Conservation (phyloP, 2,329 filamentous ascomycete genomes). For the Diaporthe ilicicola region DNA sequence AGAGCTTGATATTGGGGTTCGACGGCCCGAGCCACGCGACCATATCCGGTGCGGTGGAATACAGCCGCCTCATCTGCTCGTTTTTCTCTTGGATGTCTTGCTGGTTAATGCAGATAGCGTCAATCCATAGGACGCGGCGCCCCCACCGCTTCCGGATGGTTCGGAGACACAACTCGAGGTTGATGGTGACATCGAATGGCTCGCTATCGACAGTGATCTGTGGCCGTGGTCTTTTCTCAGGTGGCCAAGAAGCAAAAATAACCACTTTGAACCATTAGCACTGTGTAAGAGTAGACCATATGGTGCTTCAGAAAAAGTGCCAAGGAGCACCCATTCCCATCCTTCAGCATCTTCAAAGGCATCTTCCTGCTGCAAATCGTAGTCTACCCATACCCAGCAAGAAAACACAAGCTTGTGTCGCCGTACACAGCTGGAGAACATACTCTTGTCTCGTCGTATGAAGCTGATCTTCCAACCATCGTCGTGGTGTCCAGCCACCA, state of each 20-base stretch:
- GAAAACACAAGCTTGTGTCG: neutral
- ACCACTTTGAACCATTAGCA: neutral
- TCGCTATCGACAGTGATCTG: neutral
- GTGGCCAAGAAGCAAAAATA: neutral
- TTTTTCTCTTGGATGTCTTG: conserved; percentile 4
- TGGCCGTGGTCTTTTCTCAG: too few relatives aligned
- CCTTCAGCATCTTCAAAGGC: neutral
- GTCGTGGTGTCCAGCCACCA: too few relatives aligned
- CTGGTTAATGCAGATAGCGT: too few relatives aligned
- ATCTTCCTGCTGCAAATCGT: neutral
- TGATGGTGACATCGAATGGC: neutral
- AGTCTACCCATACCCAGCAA: neutral
- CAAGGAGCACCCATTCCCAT: neutral
- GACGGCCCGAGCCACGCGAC: conserved; percentile 18
- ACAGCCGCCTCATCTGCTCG: conserved; percentile 15
- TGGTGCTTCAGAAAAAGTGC: neutral
- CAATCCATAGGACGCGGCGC: neutral
- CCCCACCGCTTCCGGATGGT: neutral
- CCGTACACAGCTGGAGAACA: neutral
- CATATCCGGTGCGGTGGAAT: neutral
- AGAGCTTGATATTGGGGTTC: neutral
- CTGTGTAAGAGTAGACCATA: neutral
- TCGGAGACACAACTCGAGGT: neutral
- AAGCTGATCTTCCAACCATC: too few relatives aligned
- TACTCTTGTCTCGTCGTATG: too few relatives aligned